Evolutionary conservation across 2,329 filamentous ascomycete genomes (phyloP).

Genomic region (Fusarium setosum): DNA sequence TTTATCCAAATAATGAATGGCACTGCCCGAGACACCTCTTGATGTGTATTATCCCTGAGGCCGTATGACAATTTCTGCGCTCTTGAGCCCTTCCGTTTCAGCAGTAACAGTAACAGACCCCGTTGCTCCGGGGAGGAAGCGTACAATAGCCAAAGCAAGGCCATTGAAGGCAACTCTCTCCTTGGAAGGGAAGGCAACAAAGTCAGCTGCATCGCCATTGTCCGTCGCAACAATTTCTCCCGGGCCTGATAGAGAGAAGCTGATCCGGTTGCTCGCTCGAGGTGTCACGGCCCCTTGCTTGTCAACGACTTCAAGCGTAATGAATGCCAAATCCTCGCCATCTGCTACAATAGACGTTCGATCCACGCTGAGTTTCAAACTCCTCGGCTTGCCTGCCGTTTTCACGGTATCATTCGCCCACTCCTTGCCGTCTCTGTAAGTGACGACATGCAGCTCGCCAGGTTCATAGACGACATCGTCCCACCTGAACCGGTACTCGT

Average conservation of each 20-base stretch:
- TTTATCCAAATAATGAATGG: too few species aligned
- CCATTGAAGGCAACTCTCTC: conserved; percentile 5
- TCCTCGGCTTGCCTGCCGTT: conserved; percentile 55
- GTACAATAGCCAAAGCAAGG: conserved; percentile 8
- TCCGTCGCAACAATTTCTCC: conserved; percentile 17
- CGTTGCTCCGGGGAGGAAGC: neutral
- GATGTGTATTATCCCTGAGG: too few species aligned
- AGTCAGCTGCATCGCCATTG: conserved; percentile 10
- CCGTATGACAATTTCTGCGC: neutral
- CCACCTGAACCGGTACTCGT: conserved; percentile 64
- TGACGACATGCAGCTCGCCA: conserved; percentile 58
- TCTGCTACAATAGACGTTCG: conserved; percentile 52
- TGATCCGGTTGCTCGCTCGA: conserved; percentile 47
- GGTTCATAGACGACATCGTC: conserved; percentile 61
- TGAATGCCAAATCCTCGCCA: conserved; percentile 59
- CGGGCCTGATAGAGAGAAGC: conserved; percentile 6
- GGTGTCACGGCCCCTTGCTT: conserved; percentile 56
- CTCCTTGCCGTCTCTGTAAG: conserved; percentile 58
- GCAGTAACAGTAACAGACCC: neutral
- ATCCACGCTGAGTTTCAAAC: conserved; percentile 54
- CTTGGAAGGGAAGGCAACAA: conserved; percentile 8
- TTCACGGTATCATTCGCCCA: conserved; percentile 57
- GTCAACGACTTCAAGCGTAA: conserved; percentile 59
- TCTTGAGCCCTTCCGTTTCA: neutral
- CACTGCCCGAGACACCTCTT: too few species aligned